Evolutionary conservation across 106 monocot species (phyloP), one percentile per base, ranked within the genome.

Genomic region (Agapanthus africanus): DNA sequence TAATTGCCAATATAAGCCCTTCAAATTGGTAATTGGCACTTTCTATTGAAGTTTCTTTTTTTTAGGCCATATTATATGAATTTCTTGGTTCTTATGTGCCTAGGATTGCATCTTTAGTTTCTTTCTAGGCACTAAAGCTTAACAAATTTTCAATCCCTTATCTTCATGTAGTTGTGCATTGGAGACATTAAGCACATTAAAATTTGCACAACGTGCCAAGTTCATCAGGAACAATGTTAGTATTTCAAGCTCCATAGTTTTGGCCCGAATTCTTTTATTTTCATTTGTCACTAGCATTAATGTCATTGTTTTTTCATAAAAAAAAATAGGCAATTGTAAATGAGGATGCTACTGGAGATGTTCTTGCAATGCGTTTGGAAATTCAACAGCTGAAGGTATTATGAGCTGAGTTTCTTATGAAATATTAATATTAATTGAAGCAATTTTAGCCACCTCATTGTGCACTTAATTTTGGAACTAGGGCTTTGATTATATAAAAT

Each of bases 1-100:
- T 97, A 54, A 97, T 97, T 89, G 91, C 95, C 63, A 95, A 97
- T 76, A 88, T 97, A 69, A 97, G 91, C 67, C 95, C 95, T 67
- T 97, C 95, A n/a, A 88, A 83, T 80, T 42, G 97, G 97, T 97
- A n/a, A n/a, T n/a, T n/a, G 6, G 10, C 44, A 11, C 68, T 57
- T 64, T 63, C 23, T 27, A 30, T n/a, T 54, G 0, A 28, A 26
- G 47, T 19, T 68, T 71, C 30, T n/a, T n/a, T 54, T 54, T 9
- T 31, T 65, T 64, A 11, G 52, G 0, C n/a, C 25, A 54, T 75
- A 44, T 11, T 26, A 65, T 65, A 65, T 40, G 25, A 26, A 31
- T 59, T 49, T 28, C 34, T 40, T 31, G 4, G 3, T 50, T 54
- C 44, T n/a, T 40, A 10, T 40, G 33, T 62, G 47, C 11, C 40